A percentile compares a stretch with the other conserved stretches of the same genome.
Evolutionary conservation across 1,139 yeast species (phyloP).

Genomic region (Saccharomyces pastorianus): DNA sequence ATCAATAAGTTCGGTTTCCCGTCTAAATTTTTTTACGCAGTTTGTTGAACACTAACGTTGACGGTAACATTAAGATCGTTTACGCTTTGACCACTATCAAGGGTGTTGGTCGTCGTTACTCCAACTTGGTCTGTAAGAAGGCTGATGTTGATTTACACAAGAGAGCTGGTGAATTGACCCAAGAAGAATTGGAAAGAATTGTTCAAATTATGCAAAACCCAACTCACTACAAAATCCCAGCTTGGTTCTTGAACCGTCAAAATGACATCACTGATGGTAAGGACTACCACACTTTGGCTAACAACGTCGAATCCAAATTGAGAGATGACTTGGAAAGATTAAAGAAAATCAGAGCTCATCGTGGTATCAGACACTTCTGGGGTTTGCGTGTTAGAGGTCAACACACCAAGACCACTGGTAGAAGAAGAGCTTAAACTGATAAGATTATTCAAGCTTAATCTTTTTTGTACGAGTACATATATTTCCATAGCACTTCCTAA

Average conservation of each 20-base stretch:
- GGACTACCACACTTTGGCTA: slow-evolving; percentile 97
- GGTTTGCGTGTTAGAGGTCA: slow-evolving; percentile 96
- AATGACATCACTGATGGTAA: slow-evolving; percentile 97
- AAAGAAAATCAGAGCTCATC: slow-evolving; percentile 99
- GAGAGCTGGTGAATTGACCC: slow-evolving; percentile 99
- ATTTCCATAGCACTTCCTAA: background rate
- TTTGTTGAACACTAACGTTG: slow-evolving; percentile 99
- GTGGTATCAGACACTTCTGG: slow-evolving; percentile 99
- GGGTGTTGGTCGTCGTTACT: slow-evolving; percentile 99
- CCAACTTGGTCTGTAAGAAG: slow-evolving; percentile 99
- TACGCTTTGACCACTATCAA: slow-evolving; percentile 99
- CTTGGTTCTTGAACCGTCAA: slow-evolving; percentile 99
- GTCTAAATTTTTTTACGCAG: slow-evolving; percentile 38
- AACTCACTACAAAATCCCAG: slow-evolving; percentile 97
- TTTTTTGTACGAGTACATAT: slow-evolving; percentile 5
- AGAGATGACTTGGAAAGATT: slow-evolving; percentile 99
- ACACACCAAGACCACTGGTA: slow-evolving; percentile 99
- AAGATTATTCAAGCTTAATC: slow-evolving; percentile 2
- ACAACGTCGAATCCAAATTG: slow-evolving; percentile 97
- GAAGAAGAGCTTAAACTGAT: slow-evolving; percentile 44
- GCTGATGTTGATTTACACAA: slow-evolving; percentile 97
- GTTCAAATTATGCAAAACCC: slow-evolving; percentile 99
- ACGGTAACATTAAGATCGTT: slow-evolving; percentile 99
- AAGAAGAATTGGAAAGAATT: slow-evolving; percentile 99
- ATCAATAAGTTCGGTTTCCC: slow-evolving; percentile 8